phyloP scores from a whole-genome alignment of 176 grass and related monocot species.

The Melocanna baccifera region DNA sequence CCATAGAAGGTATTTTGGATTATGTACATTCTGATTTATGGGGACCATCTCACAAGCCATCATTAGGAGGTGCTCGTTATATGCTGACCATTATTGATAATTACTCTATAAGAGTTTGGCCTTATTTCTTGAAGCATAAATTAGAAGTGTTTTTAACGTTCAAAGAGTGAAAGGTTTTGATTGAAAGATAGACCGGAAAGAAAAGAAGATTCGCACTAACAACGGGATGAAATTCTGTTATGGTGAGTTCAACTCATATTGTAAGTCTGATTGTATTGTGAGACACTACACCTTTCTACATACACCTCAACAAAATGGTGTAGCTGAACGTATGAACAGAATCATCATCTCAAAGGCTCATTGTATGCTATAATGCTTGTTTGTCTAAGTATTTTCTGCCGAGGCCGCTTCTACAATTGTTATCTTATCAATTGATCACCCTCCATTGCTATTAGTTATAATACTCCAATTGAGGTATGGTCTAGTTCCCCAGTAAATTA shows the following conservation, averaged over 20 bases:
- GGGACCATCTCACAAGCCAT: neutral
- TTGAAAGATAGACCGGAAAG: neutral
- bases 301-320: neutral
- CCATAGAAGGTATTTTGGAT: neutral
- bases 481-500: no score
- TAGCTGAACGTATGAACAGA: no score
- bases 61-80: neutral
- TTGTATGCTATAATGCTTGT: neutral
- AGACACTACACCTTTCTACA: neutral
- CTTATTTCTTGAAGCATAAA: slow-evolving; percentile 20
- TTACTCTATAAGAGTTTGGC: slow-evolving; percentile 6
- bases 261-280: neutral
- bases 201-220: no score
- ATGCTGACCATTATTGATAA: neutral
- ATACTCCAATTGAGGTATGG: no score
- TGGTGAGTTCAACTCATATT: no score
- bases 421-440: no score
- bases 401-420: neutral
- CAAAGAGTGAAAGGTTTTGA: slow-evolving; percentile 23
- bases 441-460: no score
- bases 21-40: slow-evolving; percentile 21
- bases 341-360: neutral
- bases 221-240: no score
- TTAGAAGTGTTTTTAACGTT: neutral
- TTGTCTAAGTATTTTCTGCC: neutral